Conservation (phyloP, 345 rosid species). For the Microcos paniculata region DNA sequence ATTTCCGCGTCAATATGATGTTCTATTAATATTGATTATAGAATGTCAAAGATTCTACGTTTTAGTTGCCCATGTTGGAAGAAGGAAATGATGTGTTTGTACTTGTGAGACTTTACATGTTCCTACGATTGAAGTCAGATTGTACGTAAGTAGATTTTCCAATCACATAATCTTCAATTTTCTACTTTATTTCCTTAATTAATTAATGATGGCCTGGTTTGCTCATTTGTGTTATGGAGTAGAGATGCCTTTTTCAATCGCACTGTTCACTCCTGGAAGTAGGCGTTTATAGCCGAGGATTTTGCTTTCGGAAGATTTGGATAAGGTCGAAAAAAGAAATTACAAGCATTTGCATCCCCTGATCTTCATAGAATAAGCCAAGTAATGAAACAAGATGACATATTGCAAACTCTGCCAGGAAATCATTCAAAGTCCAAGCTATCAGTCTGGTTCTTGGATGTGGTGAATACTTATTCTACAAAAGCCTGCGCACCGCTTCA, state of each 20-base stretch:
- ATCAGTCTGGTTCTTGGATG: slow-evolving; percentile 3
- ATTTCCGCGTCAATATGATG: too few species aligned
- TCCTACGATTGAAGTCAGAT: too few species aligned
- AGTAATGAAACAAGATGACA: neutral
- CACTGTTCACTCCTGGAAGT: neutral
- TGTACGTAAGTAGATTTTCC: too few species aligned
- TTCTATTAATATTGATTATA: too few species aligned
- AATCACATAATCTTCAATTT: too few species aligned
- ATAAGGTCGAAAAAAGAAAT: slow-evolving; percentile 10
- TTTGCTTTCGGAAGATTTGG: slow-evolving; percentile 11
- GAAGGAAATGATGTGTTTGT: too few species aligned
- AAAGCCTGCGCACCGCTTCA: neutral
- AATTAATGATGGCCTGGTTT: too few species aligned
- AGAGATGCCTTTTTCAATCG: neutral
- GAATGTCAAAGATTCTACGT: too few species aligned
- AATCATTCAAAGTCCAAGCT: neutral
- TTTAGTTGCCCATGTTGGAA: too few species aligned
- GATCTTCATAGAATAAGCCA: neutral
- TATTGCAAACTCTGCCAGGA: neutral
- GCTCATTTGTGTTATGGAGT: too few species aligned
- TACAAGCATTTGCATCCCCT: slow-evolving; percentile 10
- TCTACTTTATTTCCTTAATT: too few species aligned
- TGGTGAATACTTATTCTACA: neutral
- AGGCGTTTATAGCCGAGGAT: neutral
- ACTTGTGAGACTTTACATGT: too few species aligned